Evolutionary conservation across 805 yeast species (phyloP).

Genomic region (Kodamaea laetipori): DNA sequence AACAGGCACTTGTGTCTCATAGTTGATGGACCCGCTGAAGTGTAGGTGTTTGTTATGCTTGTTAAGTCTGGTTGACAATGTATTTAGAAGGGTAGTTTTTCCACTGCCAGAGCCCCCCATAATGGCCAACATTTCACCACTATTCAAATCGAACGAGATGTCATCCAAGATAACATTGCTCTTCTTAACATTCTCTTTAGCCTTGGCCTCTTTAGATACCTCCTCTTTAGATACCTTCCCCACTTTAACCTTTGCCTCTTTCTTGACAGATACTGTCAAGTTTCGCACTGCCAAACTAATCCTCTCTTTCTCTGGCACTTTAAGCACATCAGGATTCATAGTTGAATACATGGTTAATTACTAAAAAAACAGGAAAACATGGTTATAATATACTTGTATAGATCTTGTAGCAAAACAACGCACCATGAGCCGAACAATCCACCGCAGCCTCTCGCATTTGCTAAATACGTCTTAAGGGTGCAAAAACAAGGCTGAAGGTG

Average conservation of each 20-base stretch:
- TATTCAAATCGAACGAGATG: constrained; percentile 23
- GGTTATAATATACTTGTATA: too few relatives aligned
- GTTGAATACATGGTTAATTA: neutral
- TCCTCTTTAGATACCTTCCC: neutral
- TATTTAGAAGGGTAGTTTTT: constrained; percentile 29
- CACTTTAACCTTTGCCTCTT: constrained; percentile 4
- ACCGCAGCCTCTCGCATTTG: too few relatives aligned
- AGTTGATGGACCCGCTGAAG: constrained; percentile 24
- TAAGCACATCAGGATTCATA: constrained; percentile 6
- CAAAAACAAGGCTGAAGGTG: too few relatives aligned
- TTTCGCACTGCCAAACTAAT: constrained; percentile 17
- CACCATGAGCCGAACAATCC: too few relatives aligned
- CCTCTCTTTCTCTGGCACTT: constrained; percentile 8
- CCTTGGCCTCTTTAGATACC: too few relatives aligned
- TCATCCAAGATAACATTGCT: constrained; percentile 25
- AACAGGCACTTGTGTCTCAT: constrained; percentile 10
- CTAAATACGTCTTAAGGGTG: too few relatives aligned
- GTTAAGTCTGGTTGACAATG: constrained; percentile 25
- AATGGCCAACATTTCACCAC: constrained; percentile 27
- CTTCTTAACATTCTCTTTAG: too few relatives aligned
- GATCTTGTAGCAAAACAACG: too few relatives aligned
- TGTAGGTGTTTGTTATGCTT: constrained; percentile 16
- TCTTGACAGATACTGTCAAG: constrained; percentile 14
- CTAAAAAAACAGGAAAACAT: neutral
- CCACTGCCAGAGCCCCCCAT: constrained; percentile 35